Evolutionary conservation across 1,139 yeast species (phyloP).

Genomic region (Magnusiomyces magnusii): DNA sequence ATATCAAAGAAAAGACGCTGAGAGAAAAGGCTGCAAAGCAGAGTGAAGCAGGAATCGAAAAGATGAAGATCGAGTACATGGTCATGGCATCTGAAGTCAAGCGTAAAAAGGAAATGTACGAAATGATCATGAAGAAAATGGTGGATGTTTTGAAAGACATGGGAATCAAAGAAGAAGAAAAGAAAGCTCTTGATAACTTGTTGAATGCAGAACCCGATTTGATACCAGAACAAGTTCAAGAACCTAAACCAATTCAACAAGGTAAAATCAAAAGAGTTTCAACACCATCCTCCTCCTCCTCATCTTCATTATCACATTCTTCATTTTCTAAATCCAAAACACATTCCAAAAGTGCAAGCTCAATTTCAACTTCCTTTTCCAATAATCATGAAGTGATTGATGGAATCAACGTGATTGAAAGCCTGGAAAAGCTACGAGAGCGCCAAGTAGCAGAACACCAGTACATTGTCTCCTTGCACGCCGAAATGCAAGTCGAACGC

Average conservation of each 20-base stretch:
- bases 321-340: too few species aligned
- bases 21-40: conserved; percentile 8
- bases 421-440: not conserved
- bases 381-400: not conserved
- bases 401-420: not conserved
- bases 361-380: not conserved
- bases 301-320: too few species aligned
- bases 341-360: not conserved
- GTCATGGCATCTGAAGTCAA: not conserved
- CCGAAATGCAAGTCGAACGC: not conserved
- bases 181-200: not conserved
- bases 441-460: not conserved
- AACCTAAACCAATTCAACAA: not conserved
- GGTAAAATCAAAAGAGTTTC: not conserved
- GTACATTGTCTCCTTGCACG: not conserved
- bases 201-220: not conserved
- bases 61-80: conserved; percentile 2
- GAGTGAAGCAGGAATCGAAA: conserved; percentile 4
- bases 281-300: not conserved
- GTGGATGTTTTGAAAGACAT: not conserved
- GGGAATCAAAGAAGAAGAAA: not conserved
- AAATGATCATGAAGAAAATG: not conserved
- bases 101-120: conserved; percentile 3
- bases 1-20: not conserved
- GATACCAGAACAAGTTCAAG: not conserved